phyloP scores from a whole-genome alignment of 306 rosid species.

The Malus sieversii region DNA sequence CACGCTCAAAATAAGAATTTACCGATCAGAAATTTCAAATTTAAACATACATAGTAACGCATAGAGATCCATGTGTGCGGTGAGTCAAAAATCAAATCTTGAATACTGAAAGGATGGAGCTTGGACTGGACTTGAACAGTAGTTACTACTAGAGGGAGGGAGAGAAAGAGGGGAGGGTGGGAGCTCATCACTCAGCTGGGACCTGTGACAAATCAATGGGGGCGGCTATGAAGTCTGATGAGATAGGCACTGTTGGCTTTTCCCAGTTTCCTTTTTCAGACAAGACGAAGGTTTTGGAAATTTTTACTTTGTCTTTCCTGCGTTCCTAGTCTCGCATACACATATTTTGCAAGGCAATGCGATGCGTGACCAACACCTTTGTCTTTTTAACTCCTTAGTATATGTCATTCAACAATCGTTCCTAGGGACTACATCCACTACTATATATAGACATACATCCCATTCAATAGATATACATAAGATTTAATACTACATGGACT shows the following conservation, averaged over 20 bases:
- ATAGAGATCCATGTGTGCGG: background rate
- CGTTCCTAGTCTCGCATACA: background rate
- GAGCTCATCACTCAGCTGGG: background rate
- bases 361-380: background rate
- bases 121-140: conserved; percentile 7
- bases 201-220: conserved; percentile 3
- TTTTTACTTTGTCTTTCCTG: conserved; percentile 11
- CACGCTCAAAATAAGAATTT: background rate
- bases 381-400: background rate
- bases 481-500: background rate
- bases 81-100: background rate
- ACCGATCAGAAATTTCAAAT: background rate
- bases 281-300: conserved; percentile 9
- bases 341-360: conserved; percentile 1
- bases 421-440: background rate
- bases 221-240: conserved; percentile 14
- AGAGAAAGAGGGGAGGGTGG: background rate
- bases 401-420: conserved; percentile 1
- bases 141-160: background rate
- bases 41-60: background rate
- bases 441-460: background rate
- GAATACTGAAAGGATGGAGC: background rate
- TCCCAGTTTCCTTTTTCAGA: conserved; percentile 1
- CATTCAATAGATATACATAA: too few relatives aligned
- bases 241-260: background rate